phyloP scores from a whole-genome alignment of 2,329 filamentous ascomycete genomes.

The Fusarium sp. region DNA sequence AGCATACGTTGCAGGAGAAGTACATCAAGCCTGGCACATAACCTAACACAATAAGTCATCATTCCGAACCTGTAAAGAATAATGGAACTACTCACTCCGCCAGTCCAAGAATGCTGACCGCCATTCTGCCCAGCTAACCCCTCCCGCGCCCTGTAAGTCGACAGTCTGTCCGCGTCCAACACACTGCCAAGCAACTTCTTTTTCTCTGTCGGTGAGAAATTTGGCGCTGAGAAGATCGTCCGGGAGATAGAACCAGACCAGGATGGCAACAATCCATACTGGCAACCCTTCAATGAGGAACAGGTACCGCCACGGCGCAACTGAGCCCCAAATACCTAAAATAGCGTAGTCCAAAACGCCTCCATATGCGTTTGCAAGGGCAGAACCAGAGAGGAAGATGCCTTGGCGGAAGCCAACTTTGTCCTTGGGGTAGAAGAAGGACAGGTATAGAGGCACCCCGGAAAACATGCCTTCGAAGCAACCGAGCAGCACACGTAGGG shows the following conservation, averaged over 20 bases:
- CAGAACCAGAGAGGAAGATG: background rate
- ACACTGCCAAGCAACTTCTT: background rate
- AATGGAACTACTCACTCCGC: background rate
- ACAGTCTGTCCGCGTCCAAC: background rate
- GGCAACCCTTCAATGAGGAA: background rate
- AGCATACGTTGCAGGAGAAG: background rate
- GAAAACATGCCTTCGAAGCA: background rate
- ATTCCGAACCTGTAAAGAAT: background rate
- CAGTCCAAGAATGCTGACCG: background rate
- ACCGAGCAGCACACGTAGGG: background rate
- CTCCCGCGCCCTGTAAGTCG: background rate
- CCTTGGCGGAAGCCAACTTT: conserved; percentile 1
- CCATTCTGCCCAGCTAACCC: background rate
- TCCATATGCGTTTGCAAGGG: background rate
- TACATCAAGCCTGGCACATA: background rate
- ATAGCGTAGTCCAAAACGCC: background rate
- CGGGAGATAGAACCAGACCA: background rate
- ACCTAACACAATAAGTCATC: background rate
- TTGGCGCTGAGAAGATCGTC: background rate
- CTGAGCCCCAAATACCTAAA: background rate
- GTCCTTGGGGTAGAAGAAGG: background rate
- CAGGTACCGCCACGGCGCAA: background rate
- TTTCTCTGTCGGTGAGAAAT: background rate
- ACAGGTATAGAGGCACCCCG: background rate
- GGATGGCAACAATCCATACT: background rate